phyloP scores from a whole-genome alignment of 108 stramenopile genomes.

The Fragilaria radians region DNA sequence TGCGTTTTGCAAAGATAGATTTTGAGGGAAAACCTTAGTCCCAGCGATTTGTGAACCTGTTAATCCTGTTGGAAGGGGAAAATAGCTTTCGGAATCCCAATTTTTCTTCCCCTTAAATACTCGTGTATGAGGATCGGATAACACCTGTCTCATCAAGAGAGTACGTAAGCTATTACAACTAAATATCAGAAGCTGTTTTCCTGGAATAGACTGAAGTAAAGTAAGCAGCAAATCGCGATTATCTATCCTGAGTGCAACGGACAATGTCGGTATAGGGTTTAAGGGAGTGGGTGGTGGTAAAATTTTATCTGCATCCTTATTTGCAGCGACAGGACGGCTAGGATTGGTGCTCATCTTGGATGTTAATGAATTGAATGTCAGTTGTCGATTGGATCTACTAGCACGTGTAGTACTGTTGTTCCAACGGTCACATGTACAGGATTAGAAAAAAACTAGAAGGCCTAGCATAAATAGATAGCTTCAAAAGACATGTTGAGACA shows the following conservation, averaged over 20 bases:
- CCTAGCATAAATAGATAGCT: no score
- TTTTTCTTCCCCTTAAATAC: slow-evolving; percentile 24
- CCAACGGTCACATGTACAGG: no score
- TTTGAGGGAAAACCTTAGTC: slow-evolving; percentile 24
- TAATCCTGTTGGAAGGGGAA: slow-evolving; percentile 24
- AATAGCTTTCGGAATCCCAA: slow-evolving; percentile 26
- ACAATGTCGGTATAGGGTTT: slow-evolving; percentile 42
- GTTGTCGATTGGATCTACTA: no score
- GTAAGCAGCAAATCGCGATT: slow-evolving; percentile 38
- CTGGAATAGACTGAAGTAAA: slow-evolving; percentile 16
- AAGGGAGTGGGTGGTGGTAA: slow-evolving; percentile 36
- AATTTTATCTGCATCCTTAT: slow-evolving; percentile 32
- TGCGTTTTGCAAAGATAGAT: not conserved
- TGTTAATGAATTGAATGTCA: no score
- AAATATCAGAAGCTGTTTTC: slow-evolving; percentile 45
- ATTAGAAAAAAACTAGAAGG: no score
- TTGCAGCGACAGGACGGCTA: not conserved
- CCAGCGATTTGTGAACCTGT: slow-evolving; percentile 26
- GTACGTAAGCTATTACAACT: slow-evolving; percentile 32
- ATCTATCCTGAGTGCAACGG: slow-evolving; percentile 44
- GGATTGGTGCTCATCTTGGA: no score
- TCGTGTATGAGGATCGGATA: slow-evolving; percentile 40
- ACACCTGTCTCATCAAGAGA: slow-evolving; percentile 39
- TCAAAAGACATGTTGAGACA: no score
- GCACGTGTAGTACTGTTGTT: no score